These are phyloP conservation scores for Starmerella potacharoeniae DNA, from an alignment of 805 yeast genomes.

Conservation along the genomic window DNA sequence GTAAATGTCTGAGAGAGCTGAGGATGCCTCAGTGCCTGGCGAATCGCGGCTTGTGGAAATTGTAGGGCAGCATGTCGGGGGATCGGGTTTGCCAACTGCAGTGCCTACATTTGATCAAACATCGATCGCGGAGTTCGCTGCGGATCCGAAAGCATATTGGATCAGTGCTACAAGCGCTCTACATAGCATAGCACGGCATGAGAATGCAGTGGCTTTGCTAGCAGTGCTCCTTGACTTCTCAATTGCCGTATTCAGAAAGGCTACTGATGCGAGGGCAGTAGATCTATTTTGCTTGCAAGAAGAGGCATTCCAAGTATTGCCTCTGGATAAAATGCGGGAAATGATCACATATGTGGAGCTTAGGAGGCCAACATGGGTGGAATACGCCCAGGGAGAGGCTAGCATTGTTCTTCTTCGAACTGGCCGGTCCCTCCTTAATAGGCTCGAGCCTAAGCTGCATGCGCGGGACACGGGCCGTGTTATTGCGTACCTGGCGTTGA, in stretches of 20 bases:
- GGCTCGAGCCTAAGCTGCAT: slow-evolving; percentile 9
- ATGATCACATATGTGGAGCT: slow-evolving; percentile 8
- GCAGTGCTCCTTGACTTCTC: slow-evolving; percentile 5
- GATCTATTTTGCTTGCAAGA: neutral
- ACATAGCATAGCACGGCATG: neutral
- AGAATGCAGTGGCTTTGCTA: neutral
- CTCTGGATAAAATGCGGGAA: neutral
- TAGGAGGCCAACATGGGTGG: neutral
- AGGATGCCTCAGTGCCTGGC: neutral
- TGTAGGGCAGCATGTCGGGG: neutral
- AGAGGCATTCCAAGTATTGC: neutral
- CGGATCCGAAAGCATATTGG: neutral
- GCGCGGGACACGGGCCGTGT: slow-evolving; percentile 4
- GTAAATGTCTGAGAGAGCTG: neutral
- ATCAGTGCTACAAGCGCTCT: neutral
- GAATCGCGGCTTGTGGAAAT: neutral
- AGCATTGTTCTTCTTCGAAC: slow-evolving; percentile 13
- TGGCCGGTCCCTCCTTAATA: neutral
- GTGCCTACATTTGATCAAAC: neutral
- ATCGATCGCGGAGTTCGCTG: neutral
- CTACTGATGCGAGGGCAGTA: neutral
- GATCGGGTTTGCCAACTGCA: neutral
- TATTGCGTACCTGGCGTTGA: slow-evolving; percentile 8
- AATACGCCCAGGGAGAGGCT: slow-evolving; percentile 5
- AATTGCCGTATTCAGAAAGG: neutral